A percentile compares a stretch with the other conserved stretches of the same genome.
These are phyloP conservation scores for Pleurotus cornucopiae DNA, from an alignment of 768 basidiomycete species.

Conservation along the genomic window DNA sequence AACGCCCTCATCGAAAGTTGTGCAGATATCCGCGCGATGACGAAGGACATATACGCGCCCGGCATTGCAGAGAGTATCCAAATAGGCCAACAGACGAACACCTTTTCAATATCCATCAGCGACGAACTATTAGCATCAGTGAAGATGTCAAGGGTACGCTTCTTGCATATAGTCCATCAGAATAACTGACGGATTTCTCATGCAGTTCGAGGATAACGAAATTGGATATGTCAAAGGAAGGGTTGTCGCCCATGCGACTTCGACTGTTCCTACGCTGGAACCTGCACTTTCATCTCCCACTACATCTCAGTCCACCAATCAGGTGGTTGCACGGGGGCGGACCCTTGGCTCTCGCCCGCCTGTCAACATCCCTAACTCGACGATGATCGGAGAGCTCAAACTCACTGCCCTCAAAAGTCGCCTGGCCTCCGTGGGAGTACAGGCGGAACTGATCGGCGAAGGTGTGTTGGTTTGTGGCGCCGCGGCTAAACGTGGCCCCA, in stretches of 20 bases:
- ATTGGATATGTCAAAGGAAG: slow-evolving; percentile 89
- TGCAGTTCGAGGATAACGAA: slow-evolving; percentile 95
- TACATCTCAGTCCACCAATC: slow-evolving; percentile 16
- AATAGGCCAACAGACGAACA: slow-evolving; percentile 95
- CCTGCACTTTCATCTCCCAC: slow-evolving; percentile 38
- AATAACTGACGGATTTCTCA: background rate
- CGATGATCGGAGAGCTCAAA: slow-evolving; percentile 97
- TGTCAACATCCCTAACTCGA: slow-evolving; percentile 74
- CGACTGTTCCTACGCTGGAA: slow-evolving; percentile 87
- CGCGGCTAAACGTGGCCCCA: slow-evolving; percentile 39
- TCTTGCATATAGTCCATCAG: background rate
- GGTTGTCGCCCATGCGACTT: slow-evolving; percentile 80
- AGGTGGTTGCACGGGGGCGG: slow-evolving; percentile 27
- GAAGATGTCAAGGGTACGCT: slow-evolving; percentile 81
- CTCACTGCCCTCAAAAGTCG: slow-evolving; percentile 84
- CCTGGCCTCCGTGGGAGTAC: slow-evolving; percentile 69
- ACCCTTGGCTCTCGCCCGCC: slow-evolving; percentile 65
- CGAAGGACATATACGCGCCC: slow-evolving; percentile 87
- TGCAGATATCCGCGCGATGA: slow-evolving; percentile 81
- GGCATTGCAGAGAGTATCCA: slow-evolving; percentile 69
- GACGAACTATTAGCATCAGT: slow-evolving; percentile 79
- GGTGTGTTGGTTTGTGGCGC: slow-evolving; percentile 88
- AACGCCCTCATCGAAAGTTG: slow-evolving; percentile 77
- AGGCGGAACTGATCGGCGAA: slow-evolving; percentile 95
- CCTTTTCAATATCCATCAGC: slow-evolving; percentile 90